Base-by-base conservation (phyloP, 352 stramenopile species). In the Globisporangium carolinianum region DNA sequence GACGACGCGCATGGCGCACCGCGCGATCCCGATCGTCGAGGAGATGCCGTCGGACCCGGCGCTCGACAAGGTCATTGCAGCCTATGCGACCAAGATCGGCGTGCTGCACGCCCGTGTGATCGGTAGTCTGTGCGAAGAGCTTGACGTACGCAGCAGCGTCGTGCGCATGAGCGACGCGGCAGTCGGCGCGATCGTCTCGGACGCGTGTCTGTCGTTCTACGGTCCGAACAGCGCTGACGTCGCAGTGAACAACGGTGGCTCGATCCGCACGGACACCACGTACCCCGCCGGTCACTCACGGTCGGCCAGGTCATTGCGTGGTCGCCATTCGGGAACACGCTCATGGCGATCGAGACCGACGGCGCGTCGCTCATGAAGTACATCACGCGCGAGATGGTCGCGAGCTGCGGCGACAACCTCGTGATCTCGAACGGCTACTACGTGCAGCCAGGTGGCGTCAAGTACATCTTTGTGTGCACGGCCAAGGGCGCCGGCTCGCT, bases 381-480 rank as follows among this genome's bases (percentile, higher is more conserved):
- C 47, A 67, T 91, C 55, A 68, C 59, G 17, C 67, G 63, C 18
- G 67, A 89, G 57, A 82, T 86, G 72, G 47, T 53, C 35, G 67
- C 45, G 3, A 82, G 59, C 55, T 89, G 81, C 50, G 81, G 75
- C 14, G 66, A 51, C 47, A 67, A 68, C 35, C 50, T 76, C 10
- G 63, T 88, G 18, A 56, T 74, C 17, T 58, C 73, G 43, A 89
- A 91, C 61, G 80, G 80, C 38, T 75, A 83, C 51, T 89, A 86
- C 67, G 65, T 84, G 32, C 78, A 91, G 57, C 63, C 75, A 18
- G 71, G 72, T 3, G 78, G 78, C 55, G 72, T 91, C 61, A 86
- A 86, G 70, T 91, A 83, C 57, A 68, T 65, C 12, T 91, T 83
- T 66, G 75, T 65, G 57, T 91, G 81, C 73, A 83, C 68, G 35